Evolutionary conservation across 495 filamentous ascomycete species (phyloP), one percentile per base, ranked within the genome.

Genomic region (Cercophora samala): DNA sequence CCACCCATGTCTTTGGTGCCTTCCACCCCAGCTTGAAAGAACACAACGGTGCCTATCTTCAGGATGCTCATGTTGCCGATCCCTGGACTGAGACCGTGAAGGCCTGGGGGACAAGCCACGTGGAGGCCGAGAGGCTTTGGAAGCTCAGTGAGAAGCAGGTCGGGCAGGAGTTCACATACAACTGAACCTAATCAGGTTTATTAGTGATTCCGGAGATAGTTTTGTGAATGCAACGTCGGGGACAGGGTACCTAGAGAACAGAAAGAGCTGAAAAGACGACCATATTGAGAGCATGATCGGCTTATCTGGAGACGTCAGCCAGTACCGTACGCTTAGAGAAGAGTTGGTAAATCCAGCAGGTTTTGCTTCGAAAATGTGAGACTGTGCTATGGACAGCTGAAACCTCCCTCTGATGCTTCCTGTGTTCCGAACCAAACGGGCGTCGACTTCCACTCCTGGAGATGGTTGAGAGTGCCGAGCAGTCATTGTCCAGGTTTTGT

Each of bases 1-100:
- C 82, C 1, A 85, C 82, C 2, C 75, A 80, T 63, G 72, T 85
- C 0, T 79, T 75, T 63, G 82, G 80, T 2, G 79, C 81, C 1
- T 82, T 85, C 69, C 76, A 83, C 56, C 73, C 77, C 0, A 72
- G 64, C 58, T 24, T 80, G 9, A 73, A 73, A 68, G 73, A 69
- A 2, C 62, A 77, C 65, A 81, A 81, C 37, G 80, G 80, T 1
- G 73, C 70, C 3, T 81, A 80, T 53, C 69, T 83, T n/a, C 42
- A 75, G 37, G 75, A 83, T 58, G 75, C 68, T 15, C 77, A 75
- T 59, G 63, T 82, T 2, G 73, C 77, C 2, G 74, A 80, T 60
- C 77, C 81, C 0, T 71, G 60, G 55, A 69, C 64, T 0, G 72
- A 82, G 22, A 72, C 70, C 0, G 71, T 77, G 23, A 77, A 68